A percentile compares a stretch with the other conserved stretches of the same genome.
These are phyloP conservation scores for Lasiosphaeria ovina DNA, from an alignment of 495 filamentous ascomycete genomes.

Conservation along the genomic window DNA sequence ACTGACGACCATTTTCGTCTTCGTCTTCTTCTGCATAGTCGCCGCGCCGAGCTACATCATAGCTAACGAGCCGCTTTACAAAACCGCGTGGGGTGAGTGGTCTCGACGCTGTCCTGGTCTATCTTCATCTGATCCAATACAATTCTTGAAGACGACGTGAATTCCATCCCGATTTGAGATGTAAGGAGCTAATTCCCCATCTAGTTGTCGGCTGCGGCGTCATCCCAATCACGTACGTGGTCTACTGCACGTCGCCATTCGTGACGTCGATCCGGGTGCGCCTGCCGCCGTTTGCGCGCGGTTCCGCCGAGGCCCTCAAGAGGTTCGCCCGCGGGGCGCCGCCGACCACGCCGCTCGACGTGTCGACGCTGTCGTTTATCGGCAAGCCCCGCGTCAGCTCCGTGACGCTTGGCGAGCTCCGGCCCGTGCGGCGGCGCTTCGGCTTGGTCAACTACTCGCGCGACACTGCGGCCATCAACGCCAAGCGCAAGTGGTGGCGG, in stretches of 20 bases:
- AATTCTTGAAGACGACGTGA: not conserved
- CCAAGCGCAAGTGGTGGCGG: conserved; percentile 34
- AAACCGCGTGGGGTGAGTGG: conserved; percentile 32
- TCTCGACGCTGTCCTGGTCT: conserved; percentile 1
- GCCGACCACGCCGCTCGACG: conserved; percentile 59
- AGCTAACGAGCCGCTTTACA: conserved; percentile 45
- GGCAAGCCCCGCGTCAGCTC: conserved; percentile 52
- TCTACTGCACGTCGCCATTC: conserved; percentile 63
- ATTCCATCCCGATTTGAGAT: not conserved
- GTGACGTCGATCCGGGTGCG: conserved; percentile 70
- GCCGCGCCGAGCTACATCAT: conserved; percentile 58
- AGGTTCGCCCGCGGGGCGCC: conserved; percentile 64
- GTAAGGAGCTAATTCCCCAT: conserved; percentile 8
- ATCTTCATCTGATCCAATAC: not conserved
- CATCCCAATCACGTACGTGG: conserved; percentile 64
- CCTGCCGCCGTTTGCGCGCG: conserved; percentile 66
- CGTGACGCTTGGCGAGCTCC: conserved; percentile 51
- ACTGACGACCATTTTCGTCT: conserved; percentile 67
- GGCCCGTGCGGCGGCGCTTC: conserved; percentile 33
- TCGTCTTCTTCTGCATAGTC: conserved; percentile 59
- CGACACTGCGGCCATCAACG: conserved; percentile 31
- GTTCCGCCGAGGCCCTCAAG: conserved; percentile 62
- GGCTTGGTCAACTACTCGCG: conserved; percentile 54
- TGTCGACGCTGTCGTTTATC: conserved; percentile 69
- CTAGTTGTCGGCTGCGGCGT: conserved; percentile 59